Conservation (phyloP, 2,329 filamentous ascomycete species). For the Bipolaris gigantea region DNA sequence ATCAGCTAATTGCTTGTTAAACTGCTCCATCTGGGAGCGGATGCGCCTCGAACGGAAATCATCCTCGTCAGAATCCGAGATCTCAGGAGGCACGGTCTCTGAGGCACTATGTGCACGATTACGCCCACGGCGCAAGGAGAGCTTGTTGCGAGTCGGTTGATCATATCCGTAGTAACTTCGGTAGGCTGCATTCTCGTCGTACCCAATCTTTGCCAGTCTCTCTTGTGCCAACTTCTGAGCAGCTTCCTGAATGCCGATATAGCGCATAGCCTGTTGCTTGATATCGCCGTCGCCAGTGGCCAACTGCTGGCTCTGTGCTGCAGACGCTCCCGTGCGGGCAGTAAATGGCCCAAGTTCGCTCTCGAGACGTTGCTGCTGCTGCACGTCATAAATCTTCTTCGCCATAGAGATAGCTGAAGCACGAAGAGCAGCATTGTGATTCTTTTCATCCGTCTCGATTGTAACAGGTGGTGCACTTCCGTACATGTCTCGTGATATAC, state of each 20-base stretch:
- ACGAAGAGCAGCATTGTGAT: slow-evolving; percentile 70
- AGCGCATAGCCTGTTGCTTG: slow-evolving; percentile 55
- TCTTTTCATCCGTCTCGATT: slow-evolving; percentile 72
- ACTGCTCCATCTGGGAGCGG: slow-evolving; percentile 75
- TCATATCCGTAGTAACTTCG: slow-evolving; percentile 75
- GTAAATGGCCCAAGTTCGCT: slow-evolving; percentile 42
- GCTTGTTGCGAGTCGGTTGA: slow-evolving; percentile 53
- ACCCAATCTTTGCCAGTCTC: slow-evolving; percentile 76
- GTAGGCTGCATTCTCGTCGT: slow-evolving; percentile 67
- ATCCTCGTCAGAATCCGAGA: slow-evolving; percentile 54
- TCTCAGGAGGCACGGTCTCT: slow-evolving; percentile 38
- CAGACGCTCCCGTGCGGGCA: slow-evolving; percentile 42
- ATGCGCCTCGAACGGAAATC: slow-evolving; percentile 71
- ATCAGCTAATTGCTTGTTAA: slow-evolving; percentile 67
- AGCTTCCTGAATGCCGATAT: slow-evolving; percentile 75
- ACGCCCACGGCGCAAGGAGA: slow-evolving; percentile 58
- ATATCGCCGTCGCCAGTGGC: slow-evolving; percentile 49
- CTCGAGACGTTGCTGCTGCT: slow-evolving; percentile 66
- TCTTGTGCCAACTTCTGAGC: slow-evolving; percentile 86
- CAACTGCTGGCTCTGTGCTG: slow-evolving; percentile 33
- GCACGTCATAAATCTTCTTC: slow-evolving; percentile 76
- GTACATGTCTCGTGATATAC: slow-evolving; percentile 74
- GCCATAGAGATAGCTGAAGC: slow-evolving; percentile 90
- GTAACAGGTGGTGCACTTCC: slow-evolving; percentile 73
- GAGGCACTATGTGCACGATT: slow-evolving; percentile 68